phyloP scores from a whole-genome alignment of 164 flowering plant species.

The Vitis labrusca region DNA sequence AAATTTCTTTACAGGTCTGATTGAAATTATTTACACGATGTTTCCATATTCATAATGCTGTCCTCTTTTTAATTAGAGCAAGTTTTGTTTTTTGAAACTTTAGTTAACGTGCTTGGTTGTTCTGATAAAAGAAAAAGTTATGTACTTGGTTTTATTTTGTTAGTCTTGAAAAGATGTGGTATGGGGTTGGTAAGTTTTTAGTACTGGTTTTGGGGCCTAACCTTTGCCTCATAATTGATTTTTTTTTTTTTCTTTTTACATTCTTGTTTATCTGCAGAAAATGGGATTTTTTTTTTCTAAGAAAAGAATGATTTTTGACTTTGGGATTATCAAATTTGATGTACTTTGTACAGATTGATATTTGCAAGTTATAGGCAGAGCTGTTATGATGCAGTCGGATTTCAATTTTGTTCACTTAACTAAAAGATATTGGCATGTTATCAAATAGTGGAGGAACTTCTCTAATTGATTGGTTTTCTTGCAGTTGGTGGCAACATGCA shows the following conservation, averaged over 20 bases:
- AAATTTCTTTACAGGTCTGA: conserved; percentile 76
- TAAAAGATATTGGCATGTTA: too few species aligned
- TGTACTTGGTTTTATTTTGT: too few species aligned
- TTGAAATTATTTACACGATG: too few species aligned
- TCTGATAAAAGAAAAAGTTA: too few species aligned
- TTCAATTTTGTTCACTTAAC: too few species aligned
- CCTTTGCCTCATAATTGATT: not conserved
- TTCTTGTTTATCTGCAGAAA: not conserved
- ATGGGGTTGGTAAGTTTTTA: not conserved
- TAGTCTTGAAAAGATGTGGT: not conserved
- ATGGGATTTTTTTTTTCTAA: not conserved
- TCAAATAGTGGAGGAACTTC: too few species aligned
- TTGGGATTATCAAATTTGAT: not conserved
- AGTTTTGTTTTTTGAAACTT: not conserved
- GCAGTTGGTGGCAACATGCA: conserved; percentile 98
- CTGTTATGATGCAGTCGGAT: too few species aligned
- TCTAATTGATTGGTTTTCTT: conserved; percentile 4
- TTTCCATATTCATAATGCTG: not conserved
- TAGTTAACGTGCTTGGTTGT: not conserved
- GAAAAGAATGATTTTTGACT: not conserved
- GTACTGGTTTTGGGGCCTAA: not conserved
- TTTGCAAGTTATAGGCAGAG: too few species aligned
- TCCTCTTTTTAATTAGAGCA: not conserved
- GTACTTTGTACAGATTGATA: too few species aligned
- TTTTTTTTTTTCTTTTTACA: not conserved